A percentile compares a stretch with the other conserved stretches of the same genome.
Conservation (phyloP, 495 filamentous ascomycete genomes). For the Tuber microsphaerosporum region DNA sequence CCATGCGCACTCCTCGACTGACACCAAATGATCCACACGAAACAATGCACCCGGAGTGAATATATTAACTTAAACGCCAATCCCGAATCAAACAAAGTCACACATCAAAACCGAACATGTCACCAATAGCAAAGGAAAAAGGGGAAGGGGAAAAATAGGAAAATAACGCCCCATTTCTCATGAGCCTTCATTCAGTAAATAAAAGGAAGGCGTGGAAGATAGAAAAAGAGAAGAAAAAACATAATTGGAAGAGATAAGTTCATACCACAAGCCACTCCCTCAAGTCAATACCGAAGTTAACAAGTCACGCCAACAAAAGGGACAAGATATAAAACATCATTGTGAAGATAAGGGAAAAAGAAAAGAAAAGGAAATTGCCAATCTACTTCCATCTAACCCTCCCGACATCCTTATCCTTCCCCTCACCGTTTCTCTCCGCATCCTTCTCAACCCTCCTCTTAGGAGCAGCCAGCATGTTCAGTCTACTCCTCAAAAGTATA, state of each 20-base stretch:
- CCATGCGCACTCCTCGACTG: neutral
- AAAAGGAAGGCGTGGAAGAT: neutral
- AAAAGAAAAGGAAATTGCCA: neutral
- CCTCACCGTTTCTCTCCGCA: constrained; percentile 3
- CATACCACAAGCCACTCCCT: neutral
- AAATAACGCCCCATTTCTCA: neutral
- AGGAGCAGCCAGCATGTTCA: constrained; percentile 35
- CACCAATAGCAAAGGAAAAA: neutral
- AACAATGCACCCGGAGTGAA: neutral
- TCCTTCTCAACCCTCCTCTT: constrained; percentile 28
- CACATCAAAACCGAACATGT: neutral
- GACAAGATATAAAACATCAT: neutral
- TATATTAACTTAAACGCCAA: neutral
- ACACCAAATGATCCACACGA: neutral
- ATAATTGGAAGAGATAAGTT: neutral
- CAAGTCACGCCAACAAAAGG: neutral
- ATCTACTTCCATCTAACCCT: constrained; percentile 23
- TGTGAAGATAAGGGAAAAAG: neutral
- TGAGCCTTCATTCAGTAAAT: neutral
- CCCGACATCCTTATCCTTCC: constrained; percentile 18
- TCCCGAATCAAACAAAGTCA: neutral
- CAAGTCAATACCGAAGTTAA: neutral
- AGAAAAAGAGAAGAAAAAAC: neutral
- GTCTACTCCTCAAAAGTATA: constrained; percentile 21
- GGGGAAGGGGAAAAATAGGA: neutral